Evolutionary conservation across 352 stramenopile genomes (phyloP).

Genomic region (Phytophthora pseudosyringae): DNA sequence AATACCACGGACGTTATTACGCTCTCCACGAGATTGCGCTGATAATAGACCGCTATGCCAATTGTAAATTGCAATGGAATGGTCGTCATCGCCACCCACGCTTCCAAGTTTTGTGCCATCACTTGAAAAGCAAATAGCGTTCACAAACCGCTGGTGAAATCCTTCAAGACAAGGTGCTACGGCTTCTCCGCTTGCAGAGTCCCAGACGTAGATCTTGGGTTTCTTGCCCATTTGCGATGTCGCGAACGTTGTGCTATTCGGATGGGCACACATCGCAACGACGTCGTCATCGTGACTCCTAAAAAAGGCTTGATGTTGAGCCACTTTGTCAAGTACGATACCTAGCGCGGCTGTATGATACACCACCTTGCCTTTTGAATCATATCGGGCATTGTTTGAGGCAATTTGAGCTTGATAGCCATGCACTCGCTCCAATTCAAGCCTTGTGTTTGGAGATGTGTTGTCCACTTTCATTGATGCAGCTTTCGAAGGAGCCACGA

Average conservation of each 20-base stretch:
- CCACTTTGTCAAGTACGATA: slow-evolving; percentile 64
- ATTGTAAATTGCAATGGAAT: slow-evolving; percentile 84
- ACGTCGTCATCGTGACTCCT: slow-evolving; percentile 88
- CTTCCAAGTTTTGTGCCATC: slow-evolving; percentile 75
- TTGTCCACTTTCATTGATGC: slow-evolving; percentile 43
- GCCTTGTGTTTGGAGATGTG: slow-evolving; percentile 41
- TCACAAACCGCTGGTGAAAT: slow-evolving; percentile 83
- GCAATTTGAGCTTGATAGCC: slow-evolving; percentile 81
- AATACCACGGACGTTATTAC: slow-evolving; percentile 60
- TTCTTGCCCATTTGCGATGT: slow-evolving; percentile 89
- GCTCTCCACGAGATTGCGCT: slow-evolving; percentile 66
- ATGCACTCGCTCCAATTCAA: slow-evolving; percentile 76
- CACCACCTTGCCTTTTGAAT: slow-evolving; percentile 58
- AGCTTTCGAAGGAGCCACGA: slow-evolving; percentile 70
- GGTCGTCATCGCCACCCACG: slow-evolving; percentile 84
- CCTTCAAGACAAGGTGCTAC: slow-evolving; percentile 62
- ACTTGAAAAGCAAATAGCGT: slow-evolving; percentile 69
- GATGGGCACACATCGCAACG: slow-evolving; percentile 79
- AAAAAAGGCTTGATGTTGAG: slow-evolving; percentile 59
- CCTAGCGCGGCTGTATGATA: slow-evolving; percentile 85
- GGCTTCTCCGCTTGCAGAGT: slow-evolving; percentile 34
- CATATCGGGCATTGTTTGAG: slow-evolving; percentile 82
- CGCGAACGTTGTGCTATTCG: slow-evolving; percentile 78
- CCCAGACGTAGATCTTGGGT: slow-evolving; percentile 87
- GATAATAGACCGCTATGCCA: slow-evolving; percentile 64